These are phyloP conservation scores for Cryptococcus hybrid DNA, from an alignment of 1,284 basidiomycete species.

Conservation along the genomic window DNA sequence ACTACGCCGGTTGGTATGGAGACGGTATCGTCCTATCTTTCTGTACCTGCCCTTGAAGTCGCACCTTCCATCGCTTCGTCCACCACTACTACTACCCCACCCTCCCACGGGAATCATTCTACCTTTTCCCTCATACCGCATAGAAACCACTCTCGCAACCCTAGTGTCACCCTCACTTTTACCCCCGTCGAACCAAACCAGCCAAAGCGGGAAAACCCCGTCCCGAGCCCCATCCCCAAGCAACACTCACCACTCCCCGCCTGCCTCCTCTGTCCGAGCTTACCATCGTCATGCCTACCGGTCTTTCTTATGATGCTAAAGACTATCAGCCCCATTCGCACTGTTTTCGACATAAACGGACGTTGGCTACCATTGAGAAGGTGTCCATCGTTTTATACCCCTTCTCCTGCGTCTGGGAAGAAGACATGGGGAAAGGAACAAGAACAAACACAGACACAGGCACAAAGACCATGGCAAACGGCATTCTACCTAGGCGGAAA, in stretches of 20 bases:
- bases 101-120: not conserved
- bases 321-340: slow-evolving; percentile 12
- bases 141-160: not conserved
- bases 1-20: not conserved
- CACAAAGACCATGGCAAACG: slow-evolving; percentile 10
- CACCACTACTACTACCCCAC: not conserved
- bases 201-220: not conserved
- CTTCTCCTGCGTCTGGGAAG: not conserved
- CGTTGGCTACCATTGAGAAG: not conserved
- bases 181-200: not conserved
- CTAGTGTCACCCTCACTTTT: not conserved
- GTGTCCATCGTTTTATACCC: slow-evolving; percentile 5
- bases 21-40: not conserved
- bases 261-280: slow-evolving; percentile 2
- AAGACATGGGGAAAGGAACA: not conserved
- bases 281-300: slow-evolving; percentile 10
- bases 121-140: not conserved
- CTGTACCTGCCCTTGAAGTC: not conserved
- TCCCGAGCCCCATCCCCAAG: not conserved
- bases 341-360: slow-evolving; percentile 7
- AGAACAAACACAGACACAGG: not conserved
- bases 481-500: slow-evolving; percentile 12
- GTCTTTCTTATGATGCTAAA: slow-evolving; percentile 13
- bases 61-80: not conserved
- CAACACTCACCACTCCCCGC: not conserved